A percentile compares a stretch with the other conserved stretches of the same genome.
These are phyloP conservation scores for Botrytis tulipae DNA, from an alignment of 2,329 filamentous ascomycete genomes.

Conservation along the genomic window DNA sequence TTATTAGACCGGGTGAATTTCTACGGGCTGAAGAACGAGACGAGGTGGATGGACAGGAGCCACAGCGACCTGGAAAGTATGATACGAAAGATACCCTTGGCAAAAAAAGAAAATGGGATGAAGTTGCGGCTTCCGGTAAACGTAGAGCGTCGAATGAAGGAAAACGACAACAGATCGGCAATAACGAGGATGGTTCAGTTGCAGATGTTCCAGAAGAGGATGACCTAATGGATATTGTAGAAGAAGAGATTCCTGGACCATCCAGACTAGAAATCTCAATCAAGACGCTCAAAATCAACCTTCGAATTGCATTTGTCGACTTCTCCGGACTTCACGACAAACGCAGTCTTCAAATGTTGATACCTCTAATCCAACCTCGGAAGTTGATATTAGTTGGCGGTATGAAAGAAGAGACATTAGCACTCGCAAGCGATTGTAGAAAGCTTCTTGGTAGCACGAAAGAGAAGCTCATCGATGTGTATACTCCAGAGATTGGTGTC, in stretches of 20 bases:
- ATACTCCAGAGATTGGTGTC: constrained; percentile 73
- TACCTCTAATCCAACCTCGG: constrained; percentile 88
- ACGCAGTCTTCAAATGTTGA: constrained; percentile 88
- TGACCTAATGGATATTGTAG: constrained; percentile 57
- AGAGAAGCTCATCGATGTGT: constrained; percentile 64
- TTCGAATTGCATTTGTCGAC: constrained; percentile 84
- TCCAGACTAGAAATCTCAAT: constrained; percentile 69
- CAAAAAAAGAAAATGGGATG: constrained; percentile 93
- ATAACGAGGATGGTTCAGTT: constrained; percentile 36
- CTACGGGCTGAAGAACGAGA: constrained; percentile 89
- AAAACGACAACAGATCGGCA: constrained; percentile 58
- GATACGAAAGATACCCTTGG: constrained; percentile 65
- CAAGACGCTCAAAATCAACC: constrained; percentile 63
- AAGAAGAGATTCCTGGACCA: constrained; percentile 60
- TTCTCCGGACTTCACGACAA: constrained; percentile 92
- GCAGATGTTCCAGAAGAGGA: constrained; percentile 51
- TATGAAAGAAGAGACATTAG: constrained; percentile 71
- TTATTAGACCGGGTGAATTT: constrained; percentile 92
- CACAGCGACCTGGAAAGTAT: constrained; percentile 50
- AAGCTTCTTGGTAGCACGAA: constrained; percentile 55
- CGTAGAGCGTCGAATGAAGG: constrained; percentile 44
- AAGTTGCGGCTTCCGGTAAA: constrained; percentile 50
- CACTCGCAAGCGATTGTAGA: constrained; percentile 77
- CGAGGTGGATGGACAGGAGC: constrained; percentile 64
- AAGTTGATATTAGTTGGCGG: constrained; percentile 93